A percentile compares a stretch with the other conserved stretches of the same genome.
Evolutionary conservation across 495 filamentous ascomycete genomes (phyloP).

Genomic region (Aspergillus bridgeri): DNA sequence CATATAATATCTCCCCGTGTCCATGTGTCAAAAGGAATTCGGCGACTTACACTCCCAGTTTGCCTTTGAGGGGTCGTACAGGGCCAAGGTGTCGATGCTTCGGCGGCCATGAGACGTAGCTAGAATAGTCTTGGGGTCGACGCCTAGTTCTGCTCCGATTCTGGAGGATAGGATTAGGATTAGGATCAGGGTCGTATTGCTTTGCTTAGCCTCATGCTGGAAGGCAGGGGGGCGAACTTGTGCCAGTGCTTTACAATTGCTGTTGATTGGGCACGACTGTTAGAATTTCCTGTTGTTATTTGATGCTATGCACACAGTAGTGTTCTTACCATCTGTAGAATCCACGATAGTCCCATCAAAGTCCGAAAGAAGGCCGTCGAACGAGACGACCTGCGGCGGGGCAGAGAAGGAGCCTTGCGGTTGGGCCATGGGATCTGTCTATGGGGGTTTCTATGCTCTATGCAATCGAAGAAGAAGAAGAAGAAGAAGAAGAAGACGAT

Average conservation of each 20-base stretch:
- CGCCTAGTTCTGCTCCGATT: conserved; percentile 75
- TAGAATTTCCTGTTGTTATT: neutral
- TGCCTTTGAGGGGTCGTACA: conserved; percentile 75
- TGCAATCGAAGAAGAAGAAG: neutral
- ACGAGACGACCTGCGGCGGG: conserved; percentile 56
- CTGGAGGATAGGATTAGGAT: conserved; percentile 36
- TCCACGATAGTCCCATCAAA: conserved; percentile 69
- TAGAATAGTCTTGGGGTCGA: conserved; percentile 77
- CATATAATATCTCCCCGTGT: neutral
- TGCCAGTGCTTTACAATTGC: conserved; percentile 94
- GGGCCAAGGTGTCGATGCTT: conserved; percentile 72
- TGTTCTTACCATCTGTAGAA: conserved; percentile 39
- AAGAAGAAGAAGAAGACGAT: neutral
- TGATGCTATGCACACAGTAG: neutral
- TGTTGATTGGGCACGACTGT: conserved; percentile 25
- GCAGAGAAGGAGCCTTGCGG: conserved; percentile 51
- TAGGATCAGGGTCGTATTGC: no score
- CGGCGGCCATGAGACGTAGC: conserved; percentile 86
- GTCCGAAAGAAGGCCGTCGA: conserved; percentile 83
- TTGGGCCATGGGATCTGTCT: conserved; percentile 28
- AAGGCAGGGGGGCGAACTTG: conserved; percentile 48
- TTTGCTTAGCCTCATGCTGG: neutral
- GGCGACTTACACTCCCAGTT: conserved; percentile 80
- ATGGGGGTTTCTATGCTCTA: neutral
- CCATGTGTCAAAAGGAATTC: neutral